Conservation (phyloP, 2,329 filamentous ascomycete species). For the Neofusicoccum laricinum region DNA sequence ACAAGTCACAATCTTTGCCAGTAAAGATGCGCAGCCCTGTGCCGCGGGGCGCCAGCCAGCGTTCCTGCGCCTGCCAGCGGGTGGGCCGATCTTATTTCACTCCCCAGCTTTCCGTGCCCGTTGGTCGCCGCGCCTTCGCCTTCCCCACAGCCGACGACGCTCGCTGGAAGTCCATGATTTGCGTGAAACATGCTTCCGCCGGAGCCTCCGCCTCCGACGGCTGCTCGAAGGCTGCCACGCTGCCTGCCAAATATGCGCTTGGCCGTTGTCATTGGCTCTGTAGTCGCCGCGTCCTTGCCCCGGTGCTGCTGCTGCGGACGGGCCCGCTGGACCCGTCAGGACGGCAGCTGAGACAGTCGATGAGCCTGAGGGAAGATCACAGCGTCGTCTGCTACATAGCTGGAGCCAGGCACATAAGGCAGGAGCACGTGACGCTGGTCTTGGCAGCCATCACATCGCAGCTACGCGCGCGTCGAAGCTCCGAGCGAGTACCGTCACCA, state of each 20-base stretch:
- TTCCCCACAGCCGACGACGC: not conserved
- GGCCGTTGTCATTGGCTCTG: not conserved
- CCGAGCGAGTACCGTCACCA: not conserved
- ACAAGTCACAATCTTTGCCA: constrained; percentile 1
- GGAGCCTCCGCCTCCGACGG: not conserved
- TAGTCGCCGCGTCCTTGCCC: not conserved
- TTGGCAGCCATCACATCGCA: not conserved
- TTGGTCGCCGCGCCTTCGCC: too few species aligned
- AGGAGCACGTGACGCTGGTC: not conserved
- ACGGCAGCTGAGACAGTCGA: not conserved
- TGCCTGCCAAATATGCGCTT: not conserved
- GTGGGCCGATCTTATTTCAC: not conserved
- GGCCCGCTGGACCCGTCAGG: not conserved
- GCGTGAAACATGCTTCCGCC: constrained; percentile 11
- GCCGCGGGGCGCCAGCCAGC: too few species aligned
- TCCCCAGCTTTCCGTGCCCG: too few species aligned
- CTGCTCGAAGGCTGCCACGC: not conserved
- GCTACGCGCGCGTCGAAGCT: constrained; percentile 2
- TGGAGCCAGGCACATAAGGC: not conserved
- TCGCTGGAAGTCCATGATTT: not conserved
- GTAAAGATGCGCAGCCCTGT: too few species aligned
- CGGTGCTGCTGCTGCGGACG: not conserved
- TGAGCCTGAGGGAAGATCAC: constrained; percentile 9
- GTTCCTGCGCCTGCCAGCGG: not conserved
- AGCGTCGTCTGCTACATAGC: not conserved